Evolutionary conservation across 108 stramenopile species (phyloP).

Genomic region (Skeletonema tropicum): DNA sequence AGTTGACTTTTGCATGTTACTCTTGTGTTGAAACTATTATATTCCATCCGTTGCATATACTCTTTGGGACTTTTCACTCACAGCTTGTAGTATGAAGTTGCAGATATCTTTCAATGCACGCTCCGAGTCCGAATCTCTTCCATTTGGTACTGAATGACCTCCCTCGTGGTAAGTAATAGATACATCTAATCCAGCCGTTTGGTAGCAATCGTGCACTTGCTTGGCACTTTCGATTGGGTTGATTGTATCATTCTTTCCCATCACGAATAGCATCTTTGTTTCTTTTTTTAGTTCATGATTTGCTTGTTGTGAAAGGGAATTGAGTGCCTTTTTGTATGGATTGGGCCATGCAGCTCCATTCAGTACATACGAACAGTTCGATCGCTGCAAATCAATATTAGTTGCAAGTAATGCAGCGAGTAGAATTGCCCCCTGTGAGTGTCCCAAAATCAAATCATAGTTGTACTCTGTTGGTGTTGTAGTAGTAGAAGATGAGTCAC

Average conservation of each 20-base stretch:
- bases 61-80: neutral
- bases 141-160: constrained; percentile 71
- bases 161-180: constrained; percentile 61
- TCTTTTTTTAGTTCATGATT: neutral
- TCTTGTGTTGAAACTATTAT: neutral
- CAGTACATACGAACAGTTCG: constrained; percentile 57
- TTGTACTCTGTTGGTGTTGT: neutral
- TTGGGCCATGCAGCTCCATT: constrained; percentile 85
- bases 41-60: neutral
- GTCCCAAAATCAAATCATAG: constrained; percentile 74
- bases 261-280: constrained; percentile 58
- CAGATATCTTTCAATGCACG: constrained; percentile 34
- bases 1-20: no score
- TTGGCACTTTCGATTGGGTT: constrained; percentile 69
- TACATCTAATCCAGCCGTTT: constrained; percentile 51
- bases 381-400: constrained; percentile 12
- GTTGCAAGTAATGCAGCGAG: constrained; percentile 63
- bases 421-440: constrained; percentile 87
- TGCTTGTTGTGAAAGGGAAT: constrained; percentile 6
- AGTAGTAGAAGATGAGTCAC: neutral
- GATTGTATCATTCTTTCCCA: constrained; percentile 68
- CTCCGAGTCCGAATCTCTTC: constrained; percentile 30
- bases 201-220: constrained; percentile 52
- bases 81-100: constrained; percentile 35
- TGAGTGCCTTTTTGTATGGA: constrained; percentile 46